Evolutionary conservation across 2,329 filamentous ascomycete genomes (phyloP).

Genomic region (Colletotrichum somersetense): DNA sequence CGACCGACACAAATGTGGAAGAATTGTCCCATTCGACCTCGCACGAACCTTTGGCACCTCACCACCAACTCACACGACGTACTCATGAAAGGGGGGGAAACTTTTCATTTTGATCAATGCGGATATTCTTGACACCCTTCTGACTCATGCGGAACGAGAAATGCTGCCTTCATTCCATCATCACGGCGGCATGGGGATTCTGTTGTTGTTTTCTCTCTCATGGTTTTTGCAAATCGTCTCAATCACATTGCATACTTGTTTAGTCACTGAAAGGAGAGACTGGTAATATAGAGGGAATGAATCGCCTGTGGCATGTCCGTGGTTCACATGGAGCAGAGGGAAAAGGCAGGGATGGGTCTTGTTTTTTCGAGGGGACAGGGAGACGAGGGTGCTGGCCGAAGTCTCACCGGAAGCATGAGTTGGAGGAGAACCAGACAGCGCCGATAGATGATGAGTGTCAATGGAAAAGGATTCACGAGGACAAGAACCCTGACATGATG

Average conservation of each 20-base stretch:
- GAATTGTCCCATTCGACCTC: conserved; percentile 3
- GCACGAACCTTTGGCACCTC: conserved; percentile 8
- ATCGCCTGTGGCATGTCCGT: conserved; percentile 24
- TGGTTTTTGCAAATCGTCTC: conserved; percentile 40
- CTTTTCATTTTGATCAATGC: conserved; percentile 35
- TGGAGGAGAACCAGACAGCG: conserved; percentile 31
- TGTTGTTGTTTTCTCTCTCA: not conserved
- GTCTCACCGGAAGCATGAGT: conserved; percentile 24
- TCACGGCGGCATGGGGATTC: conserved; percentile 31
- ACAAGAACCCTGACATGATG: not conserved
- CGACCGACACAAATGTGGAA: conserved; percentile 5
- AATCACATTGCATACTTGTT: conserved; percentile 41
- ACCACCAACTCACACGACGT: conserved; percentile 32
- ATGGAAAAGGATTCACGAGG: conserved; percentile 38
- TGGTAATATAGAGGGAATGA: conserved; percentile 41
- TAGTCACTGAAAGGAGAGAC: conserved; percentile 32
- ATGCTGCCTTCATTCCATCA: conserved; percentile 40
- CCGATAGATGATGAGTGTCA: conserved; percentile 40
- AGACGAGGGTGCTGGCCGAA: conserved; percentile 14
- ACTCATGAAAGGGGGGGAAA: conserved; percentile 28
- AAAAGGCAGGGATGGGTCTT: conserved; percentile 3
- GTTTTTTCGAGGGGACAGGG: not conserved
- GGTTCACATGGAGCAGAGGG: conserved; percentile 22
- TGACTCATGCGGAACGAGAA: conserved; percentile 33
- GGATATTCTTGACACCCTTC: conserved; percentile 41